These are phyloP conservation scores for Apiospora kogelbergensis DNA, from an alignment of 2,329 filamentous ascomycete genomes.

Conservation along the genomic window DNA sequence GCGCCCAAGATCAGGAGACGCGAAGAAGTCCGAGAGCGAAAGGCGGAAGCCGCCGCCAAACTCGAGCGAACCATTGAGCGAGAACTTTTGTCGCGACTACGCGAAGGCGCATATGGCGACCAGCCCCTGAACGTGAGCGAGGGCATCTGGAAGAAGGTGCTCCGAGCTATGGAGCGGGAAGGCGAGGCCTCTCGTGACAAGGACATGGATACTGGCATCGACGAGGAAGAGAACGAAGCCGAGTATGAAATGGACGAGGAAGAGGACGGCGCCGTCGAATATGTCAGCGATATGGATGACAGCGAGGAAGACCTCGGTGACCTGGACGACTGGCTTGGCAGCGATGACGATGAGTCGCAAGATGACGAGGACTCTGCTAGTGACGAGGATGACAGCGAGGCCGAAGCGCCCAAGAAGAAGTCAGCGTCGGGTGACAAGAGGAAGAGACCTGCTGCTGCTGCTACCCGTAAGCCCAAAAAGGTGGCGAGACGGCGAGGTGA, in stretches of 20 bases:
- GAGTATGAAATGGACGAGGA: conserved; percentile 65
- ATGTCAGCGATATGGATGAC: conserved; percentile 87
- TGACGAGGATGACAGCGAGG: conserved; percentile 57
- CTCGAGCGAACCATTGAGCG: conserved; percentile 94
- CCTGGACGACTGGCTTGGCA: conserved; percentile 91
- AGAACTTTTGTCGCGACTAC: conserved; percentile 86
- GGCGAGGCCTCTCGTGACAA: conserved; percentile 81
- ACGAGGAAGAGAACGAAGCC: conserved; percentile 70
- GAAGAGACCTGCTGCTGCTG: conserved; percentile 34
- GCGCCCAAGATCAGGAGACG: conserved; percentile 84
- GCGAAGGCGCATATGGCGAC: conserved; percentile 92
- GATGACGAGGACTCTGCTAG: conserved; percentile 60
- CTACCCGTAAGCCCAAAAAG: conserved; percentile 51
- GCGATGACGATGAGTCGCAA: conserved; percentile 59
- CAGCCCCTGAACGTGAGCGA: conserved; percentile 94
- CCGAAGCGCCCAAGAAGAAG: conserved; percentile 52
- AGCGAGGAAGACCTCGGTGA: conserved; percentile 77
- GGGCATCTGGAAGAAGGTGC: conserved; percentile 94
- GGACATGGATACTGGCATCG: conserved; percentile 85
- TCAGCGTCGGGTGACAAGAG: conserved; percentile 50
- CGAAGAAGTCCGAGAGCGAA: conserved; percentile 74
- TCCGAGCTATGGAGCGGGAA: conserved; percentile 83
- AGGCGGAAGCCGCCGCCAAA: conserved; percentile 82
- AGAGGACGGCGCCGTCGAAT: conserved; percentile 80
- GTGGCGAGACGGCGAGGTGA: conserved; percentile 61